Conservation (phyloP, 129 eudicot genomes). For the Mikania micrantha region DNA sequence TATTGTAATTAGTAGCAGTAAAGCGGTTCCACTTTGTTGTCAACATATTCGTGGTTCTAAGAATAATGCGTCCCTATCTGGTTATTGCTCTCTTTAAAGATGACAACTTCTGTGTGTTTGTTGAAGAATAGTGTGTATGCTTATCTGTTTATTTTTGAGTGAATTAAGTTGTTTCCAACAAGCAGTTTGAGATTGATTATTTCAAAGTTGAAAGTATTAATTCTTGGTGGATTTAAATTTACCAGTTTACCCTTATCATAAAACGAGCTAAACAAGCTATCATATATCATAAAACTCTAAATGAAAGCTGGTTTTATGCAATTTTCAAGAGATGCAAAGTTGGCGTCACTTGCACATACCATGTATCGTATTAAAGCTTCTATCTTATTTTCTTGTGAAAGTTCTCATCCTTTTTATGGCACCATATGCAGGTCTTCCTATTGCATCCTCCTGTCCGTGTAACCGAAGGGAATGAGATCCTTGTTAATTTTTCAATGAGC, state of each 20-base stretch:
- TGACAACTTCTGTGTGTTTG: not conserved
- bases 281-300: not conserved
- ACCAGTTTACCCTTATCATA: not conserved
- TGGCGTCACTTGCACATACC: too few species aligned
- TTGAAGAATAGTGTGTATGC: not conserved
- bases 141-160: not conserved
- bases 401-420: constrained; percentile 15
- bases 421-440: constrained; percentile 34
- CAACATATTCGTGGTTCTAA: too few species aligned
- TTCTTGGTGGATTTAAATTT: not conserved
- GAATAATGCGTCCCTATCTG: too few species aligned
- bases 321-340: too few species aligned
- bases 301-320: not conserved
- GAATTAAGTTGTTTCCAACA: not conserved
- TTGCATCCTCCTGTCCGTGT: constrained; percentile 51
- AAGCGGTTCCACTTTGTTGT: too few species aligned
- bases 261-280: not conserved
- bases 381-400: not conserved
- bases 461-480: constrained; percentile 39
- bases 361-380: too few species aligned
- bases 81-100: too few species aligned
- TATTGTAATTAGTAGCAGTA: too few species aligned
- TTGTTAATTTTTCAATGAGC: constrained; percentile 50
- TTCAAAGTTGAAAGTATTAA: not conserved
- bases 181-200: too few species aligned